Evolutionary conservation across 345 rosid species (phyloP).

Genomic region (Fremontodendron californicum): DNA sequence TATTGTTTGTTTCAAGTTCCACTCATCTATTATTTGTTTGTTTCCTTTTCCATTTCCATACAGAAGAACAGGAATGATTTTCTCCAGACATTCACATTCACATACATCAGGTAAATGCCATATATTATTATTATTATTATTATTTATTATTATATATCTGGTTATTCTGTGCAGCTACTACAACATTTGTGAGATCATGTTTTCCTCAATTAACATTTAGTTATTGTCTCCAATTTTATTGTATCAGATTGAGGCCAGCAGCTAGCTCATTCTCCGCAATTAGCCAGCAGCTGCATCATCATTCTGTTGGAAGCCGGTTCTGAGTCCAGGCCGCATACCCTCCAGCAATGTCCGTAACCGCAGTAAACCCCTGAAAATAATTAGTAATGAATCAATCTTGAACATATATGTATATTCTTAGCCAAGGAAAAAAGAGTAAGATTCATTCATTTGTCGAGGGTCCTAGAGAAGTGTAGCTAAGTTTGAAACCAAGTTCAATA

Average conservation of each 20-base stretch:
- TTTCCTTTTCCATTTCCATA: no score
- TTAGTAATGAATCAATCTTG: not conserved
- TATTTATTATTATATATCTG: not conserved
- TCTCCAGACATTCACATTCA: not conserved
- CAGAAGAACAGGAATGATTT: not conserved
- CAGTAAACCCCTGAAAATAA: conserved; percentile 62
- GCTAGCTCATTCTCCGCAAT: not conserved
- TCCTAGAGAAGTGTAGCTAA: not conserved
- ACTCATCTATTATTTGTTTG: not conserved
- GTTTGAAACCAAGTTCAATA: not conserved
- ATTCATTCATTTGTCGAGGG: not conserved
- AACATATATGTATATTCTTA: not conserved
- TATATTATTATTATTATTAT: not conserved
- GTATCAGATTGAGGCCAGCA: not conserved
- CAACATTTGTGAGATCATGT: not conserved
- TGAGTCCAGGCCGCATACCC: conserved; percentile 72
- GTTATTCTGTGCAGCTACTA: not conserved
- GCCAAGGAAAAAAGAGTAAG: not conserved
- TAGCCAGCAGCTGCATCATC: conserved; percentile 11
- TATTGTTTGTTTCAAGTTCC: no score
- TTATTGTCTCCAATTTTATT: not conserved
- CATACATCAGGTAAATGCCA: not conserved
- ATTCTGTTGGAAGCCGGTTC: conserved; percentile 66
- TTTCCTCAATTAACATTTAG: no score
- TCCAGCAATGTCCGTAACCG: conserved; percentile 65